Conservation (phyloP, 371 early-diverging fungal species). For the Spraguea lophii region DNA sequence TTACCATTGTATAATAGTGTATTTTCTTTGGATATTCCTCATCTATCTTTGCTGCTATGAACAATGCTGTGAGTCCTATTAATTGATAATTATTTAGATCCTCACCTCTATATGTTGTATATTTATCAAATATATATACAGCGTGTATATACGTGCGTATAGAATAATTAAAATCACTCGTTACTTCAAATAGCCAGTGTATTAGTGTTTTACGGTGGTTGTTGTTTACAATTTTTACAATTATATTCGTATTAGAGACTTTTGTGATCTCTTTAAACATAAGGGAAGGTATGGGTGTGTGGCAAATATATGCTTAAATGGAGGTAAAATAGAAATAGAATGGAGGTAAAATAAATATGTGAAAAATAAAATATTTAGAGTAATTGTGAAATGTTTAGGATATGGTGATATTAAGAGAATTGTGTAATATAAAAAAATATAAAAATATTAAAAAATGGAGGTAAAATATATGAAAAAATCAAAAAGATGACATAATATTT, state of each 20-base stretch:
- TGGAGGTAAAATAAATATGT: no score
- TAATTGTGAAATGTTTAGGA: no score
- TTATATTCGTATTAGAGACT: constrained; percentile 30
- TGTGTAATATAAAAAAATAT: no score
- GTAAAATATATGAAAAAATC: no score
- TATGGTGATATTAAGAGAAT: no score
- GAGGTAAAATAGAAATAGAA: no score
- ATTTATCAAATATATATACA: constrained; percentile 37
- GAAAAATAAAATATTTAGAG: no score
- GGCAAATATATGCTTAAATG: no score
- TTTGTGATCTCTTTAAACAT: constrained; percentile 46
- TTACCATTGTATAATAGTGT: constrained; percentile 27
- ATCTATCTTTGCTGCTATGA: constrained; percentile 36
- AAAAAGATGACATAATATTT: no score
- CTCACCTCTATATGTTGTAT: constrained; percentile 8
- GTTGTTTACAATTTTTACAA: constrained; percentile 38
- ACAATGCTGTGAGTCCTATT: constrained; percentile 32
- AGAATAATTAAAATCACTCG: constrained; percentile 26
- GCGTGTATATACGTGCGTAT: constrained; percentile 22
- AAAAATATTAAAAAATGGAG: no score
- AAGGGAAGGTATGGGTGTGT: no score
- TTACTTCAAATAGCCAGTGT: constrained; percentile 44
- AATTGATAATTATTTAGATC: constrained; percentile 32
- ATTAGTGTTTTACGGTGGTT: constrained; percentile 31
- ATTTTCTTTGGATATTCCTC: constrained; percentile 10